These are phyloP conservation scores for Hypoxylon crocopeplum DNA, from an alignment of 495 filamentous ascomycete genomes.

Conservation along the genomic window DNA sequence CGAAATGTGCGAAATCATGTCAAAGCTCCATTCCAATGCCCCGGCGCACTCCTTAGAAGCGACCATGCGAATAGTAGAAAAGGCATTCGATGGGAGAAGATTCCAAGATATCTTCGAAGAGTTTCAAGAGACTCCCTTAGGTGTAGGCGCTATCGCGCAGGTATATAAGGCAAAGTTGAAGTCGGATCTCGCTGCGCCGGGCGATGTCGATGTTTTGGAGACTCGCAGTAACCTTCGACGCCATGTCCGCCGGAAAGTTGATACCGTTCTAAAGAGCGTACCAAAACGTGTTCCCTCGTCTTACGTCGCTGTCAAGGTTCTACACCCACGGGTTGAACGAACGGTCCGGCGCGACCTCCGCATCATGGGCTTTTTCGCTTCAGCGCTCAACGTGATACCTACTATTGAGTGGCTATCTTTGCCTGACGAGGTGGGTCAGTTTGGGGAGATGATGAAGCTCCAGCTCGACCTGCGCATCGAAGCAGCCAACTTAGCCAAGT, in stretches of 20 bases:
- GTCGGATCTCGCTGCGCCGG: slow-evolving; percentile 70
- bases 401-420: slow-evolving; percentile 98
- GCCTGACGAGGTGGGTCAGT: slow-evolving; percentile 91
- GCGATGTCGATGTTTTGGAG: slow-evolving; percentile 62
- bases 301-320: slow-evolving; percentile 95
- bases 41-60: slow-evolving; percentile 85
- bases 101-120: slow-evolving; percentile 98
- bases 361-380: slow-evolving; percentile 95
- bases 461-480: slow-evolving; percentile 97
- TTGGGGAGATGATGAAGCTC: slow-evolving; percentile 97
- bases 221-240: slow-evolving; percentile 63
- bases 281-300: slow-evolving; percentile 86
- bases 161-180: slow-evolving; percentile 96
- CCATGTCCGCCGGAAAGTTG: slow-evolving; percentile 80
- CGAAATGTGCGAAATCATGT: slow-evolving; percentile 92
- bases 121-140: slow-evolving; percentile 88
- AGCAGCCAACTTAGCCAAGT: slow-evolving; percentile 84
- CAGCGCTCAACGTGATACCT: slow-evolving; percentile 82
- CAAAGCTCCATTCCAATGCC: slow-evolving; percentile 90
- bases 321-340: slow-evolving; percentile 90
- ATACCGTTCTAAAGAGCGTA: slow-evolving; percentile 81
- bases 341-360: slow-evolving; percentile 85
- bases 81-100: slow-evolving; percentile 77
- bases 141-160: slow-evolving; percentile 96
- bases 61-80: slow-evolving; percentile 78